phyloP scores from a whole-genome alignment of 2,329 filamentous ascomycete species.

The Mycosphaerella sp. region DNA sequence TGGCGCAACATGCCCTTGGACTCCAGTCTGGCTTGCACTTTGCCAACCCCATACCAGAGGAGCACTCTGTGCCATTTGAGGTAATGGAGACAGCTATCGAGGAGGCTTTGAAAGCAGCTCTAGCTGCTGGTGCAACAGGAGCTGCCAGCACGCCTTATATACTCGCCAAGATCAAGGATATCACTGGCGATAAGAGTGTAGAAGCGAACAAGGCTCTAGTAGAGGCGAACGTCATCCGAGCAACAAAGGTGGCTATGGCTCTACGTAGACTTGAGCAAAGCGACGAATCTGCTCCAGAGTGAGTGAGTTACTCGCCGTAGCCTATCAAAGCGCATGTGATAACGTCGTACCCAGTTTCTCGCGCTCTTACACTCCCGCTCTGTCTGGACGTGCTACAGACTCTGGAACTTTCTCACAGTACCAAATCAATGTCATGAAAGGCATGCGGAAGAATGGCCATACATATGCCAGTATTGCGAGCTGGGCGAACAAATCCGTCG shows the following conservation, averaged over 20 bases:
- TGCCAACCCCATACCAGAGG: slow-evolving; percentile 75
- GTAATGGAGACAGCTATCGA: slow-evolving; percentile 66
- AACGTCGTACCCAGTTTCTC: background rate
- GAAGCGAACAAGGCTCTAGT: slow-evolving; percentile 66
- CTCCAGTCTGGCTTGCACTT: slow-evolving; percentile 77
- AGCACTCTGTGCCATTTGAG: slow-evolving; percentile 60
- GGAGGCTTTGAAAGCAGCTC: slow-evolving; percentile 59
- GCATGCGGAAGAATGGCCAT: slow-evolving; percentile 4
- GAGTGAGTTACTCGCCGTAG: slow-evolving; percentile 9
- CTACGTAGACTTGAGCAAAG: slow-evolving; percentile 49
- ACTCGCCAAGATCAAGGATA: slow-evolving; percentile 67
- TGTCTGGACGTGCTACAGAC: background rate
- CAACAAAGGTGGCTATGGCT: slow-evolving; percentile 59
- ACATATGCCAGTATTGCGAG: slow-evolving; percentile 2
- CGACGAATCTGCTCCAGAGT: slow-evolving; percentile 10
- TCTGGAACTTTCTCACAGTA: slow-evolving; percentile 3
- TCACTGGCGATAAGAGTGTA: slow-evolving; percentile 66
- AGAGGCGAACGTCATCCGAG: slow-evolving; percentile 59
- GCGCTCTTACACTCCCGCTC: background rate
- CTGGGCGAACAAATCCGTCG: background rate
- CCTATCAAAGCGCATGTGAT: slow-evolving; percentile 2
- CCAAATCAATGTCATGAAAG: slow-evolving; percentile 7
- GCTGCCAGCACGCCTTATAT: slow-evolving; percentile 81
- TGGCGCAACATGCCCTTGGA: slow-evolving; percentile 65
- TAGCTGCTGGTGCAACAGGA: slow-evolving; percentile 60